These are phyloP conservation scores for Simmondsia chinensis DNA, from an alignment of 148 eudicot species.

Conservation along the genomic window DNA sequence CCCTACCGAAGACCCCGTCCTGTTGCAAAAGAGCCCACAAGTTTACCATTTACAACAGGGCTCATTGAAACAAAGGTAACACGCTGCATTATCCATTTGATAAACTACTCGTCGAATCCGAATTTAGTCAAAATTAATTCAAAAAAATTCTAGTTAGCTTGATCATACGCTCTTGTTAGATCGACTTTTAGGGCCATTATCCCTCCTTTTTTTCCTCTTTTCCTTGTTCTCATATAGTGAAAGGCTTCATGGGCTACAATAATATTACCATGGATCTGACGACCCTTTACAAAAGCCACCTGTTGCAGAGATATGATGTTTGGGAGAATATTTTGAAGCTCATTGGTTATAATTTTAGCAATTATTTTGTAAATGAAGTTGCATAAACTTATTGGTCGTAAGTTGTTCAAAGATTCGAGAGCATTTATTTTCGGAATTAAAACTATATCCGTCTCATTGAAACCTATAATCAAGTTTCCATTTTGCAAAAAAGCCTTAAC, in stretches of 20 bases:
- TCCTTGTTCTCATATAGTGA: background rate
- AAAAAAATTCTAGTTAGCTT: background rate
- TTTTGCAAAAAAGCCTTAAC: no score
- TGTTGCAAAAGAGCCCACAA: no score
- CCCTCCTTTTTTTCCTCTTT: background rate
- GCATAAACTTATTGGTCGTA: background rate
- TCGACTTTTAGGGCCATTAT: background rate
- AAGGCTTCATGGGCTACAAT: background rate
- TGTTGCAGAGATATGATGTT: background rate
- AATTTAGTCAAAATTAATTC: no score
- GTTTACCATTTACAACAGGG: no score
- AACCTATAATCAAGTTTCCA: no score
- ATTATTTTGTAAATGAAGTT: background rate
- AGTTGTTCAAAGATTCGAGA: background rate
- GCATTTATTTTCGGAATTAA: background rate
- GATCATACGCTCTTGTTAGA: background rate
- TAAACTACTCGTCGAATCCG: no score
- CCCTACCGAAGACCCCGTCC: no score
- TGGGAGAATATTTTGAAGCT: background rate
- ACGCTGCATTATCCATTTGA: no score
- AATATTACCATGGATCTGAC: background rate
- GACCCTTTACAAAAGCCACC: background rate
- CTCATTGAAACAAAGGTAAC: no score
- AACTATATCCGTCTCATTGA: background rate
- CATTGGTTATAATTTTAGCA: background rate